Conservation (phyloP, 169 alveolate genomes). For the Plasmodium billcollinsi region DNA sequence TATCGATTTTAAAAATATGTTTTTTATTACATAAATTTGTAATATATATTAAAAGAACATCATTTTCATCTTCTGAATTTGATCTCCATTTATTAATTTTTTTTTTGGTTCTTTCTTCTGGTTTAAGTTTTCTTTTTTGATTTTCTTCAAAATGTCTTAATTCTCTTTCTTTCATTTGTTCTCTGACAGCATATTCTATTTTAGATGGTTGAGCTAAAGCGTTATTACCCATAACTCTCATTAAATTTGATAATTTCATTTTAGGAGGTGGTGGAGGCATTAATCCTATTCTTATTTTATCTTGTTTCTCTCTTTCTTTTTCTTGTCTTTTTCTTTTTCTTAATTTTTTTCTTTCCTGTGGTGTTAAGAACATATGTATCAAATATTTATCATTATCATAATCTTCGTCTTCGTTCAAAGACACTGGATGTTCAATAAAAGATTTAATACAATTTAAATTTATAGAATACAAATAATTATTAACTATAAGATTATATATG, state of each 20-base stretch:
- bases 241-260: constrained; percentile 90
- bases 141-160: constrained; percentile 88
- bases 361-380: constrained; percentile 87
- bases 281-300: constrained; percentile 91
- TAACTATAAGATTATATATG: neutral
- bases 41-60: constrained; percentile 83
- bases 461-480: constrained; percentile 71
- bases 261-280: constrained; percentile 94
- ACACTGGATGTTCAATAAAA: constrained; percentile 91
- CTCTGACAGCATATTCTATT: constrained; percentile 88
- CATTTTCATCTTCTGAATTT: constrained; percentile 78
- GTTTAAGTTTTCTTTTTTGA: constrained; percentile 86
- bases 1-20: constrained; percentile 86
- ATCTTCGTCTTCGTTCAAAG: constrained; percentile 85
- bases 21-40: constrained; percentile 79
- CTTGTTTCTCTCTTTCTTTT: constrained; percentile 89
- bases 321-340: constrained; percentile 91
- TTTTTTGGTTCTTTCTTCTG: constrained; percentile 87
- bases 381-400: constrained; percentile 51
- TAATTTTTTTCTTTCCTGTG: constrained; percentile 86
- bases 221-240: constrained; percentile 87
- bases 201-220: constrained; percentile 92
- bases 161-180: constrained; percentile 91
- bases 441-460: constrained; percentile 80
- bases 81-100: constrained; percentile 91